Percentiles rank a stretch among this genome's conserved stretches.
Evolutionary conservation across 306 rosid genomes (phyloP).

Genomic region (Hippophae tibetana): DNA sequence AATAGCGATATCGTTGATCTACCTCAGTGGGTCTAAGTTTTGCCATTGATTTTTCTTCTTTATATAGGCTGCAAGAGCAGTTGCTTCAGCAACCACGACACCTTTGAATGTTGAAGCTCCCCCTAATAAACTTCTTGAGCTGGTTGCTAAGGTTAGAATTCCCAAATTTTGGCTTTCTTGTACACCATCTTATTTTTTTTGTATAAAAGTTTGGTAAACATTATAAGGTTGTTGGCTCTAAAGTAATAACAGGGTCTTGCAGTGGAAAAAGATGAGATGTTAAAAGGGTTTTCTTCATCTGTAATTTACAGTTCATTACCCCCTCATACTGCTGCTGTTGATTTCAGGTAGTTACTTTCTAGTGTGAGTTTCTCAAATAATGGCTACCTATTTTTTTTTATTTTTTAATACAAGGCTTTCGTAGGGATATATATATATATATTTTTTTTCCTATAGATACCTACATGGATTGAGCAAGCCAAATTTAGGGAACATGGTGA

Average conservation of each 20-base stretch:
- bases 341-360: slow-evolving; percentile 46
- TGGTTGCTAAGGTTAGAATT: slow-evolving; percentile 64
- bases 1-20: neutral
- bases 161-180: slow-evolving; percentile 1
- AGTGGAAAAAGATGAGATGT: slow-evolving; percentile 49
- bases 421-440: too few relatives aligned
- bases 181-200: neutral
- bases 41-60: neutral
- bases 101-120: slow-evolving; percentile 58
- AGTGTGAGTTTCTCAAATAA: neutral
- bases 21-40: too few relatives aligned
- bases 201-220: slow-evolving; percentile 11
- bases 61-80: slow-evolving; percentile 71
- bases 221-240: slow-evolving; percentile 28
- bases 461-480: too few relatives aligned
- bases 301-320: slow-evolving; percentile 31
- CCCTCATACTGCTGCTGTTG: slow-evolving; percentile 31
- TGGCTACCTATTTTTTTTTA: too few relatives aligned
- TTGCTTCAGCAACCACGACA: slow-evolving; percentile 80
- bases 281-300: slow-evolving; percentile 48
- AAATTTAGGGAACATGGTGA: too few relatives aligned
- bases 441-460: too few relatives aligned
- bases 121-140: slow-evolving; percentile 56
- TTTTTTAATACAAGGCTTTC: too few relatives aligned
- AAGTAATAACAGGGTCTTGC: slow-evolving; percentile 81